Conservation (phyloP, 2,329 filamentous ascomycete species). For the Fusarium temperatum region DNA sequence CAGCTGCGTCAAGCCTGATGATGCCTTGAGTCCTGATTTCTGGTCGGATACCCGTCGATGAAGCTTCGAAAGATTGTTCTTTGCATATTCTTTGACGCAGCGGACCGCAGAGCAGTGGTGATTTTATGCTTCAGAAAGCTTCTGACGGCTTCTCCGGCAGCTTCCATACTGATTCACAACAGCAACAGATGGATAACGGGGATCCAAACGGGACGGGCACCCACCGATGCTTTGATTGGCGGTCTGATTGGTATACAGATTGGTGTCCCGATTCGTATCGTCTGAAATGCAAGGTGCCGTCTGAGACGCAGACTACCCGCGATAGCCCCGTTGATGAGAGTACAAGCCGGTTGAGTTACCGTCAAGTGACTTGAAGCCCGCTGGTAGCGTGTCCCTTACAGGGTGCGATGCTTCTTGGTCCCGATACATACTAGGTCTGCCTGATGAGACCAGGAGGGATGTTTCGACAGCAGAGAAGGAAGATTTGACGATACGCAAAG, state of each 20-base stretch:
- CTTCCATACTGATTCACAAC: constrained; percentile 35
- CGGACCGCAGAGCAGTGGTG: constrained; percentile 33
- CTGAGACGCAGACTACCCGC: constrained; percentile 40
- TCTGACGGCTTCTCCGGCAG: constrained; percentile 22
- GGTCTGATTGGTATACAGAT: constrained; percentile 26
- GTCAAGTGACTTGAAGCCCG: constrained; percentile 38
- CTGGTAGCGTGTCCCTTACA: constrained; percentile 38
- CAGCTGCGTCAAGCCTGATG: constrained; percentile 19
- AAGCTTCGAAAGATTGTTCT: constrained; percentile 38
- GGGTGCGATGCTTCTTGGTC: constrained; percentile 35
- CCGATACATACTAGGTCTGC: constrained; percentile 33
- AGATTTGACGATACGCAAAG: constrained; percentile 37
- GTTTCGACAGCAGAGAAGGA: constrained; percentile 22
- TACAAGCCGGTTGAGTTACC: constrained; percentile 39
- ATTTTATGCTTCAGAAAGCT: constrained; percentile 28
- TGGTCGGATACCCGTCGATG: constrained; percentile 24
- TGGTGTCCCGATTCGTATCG: constrained; percentile 39
- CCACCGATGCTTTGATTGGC: constrained; percentile 30
- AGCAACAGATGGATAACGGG: constrained; percentile 25
- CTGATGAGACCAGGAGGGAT: constrained; percentile 38
- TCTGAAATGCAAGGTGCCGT: constrained; percentile 44
- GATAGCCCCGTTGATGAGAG: constrained; percentile 38
- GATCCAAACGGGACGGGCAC: constrained; percentile 32
- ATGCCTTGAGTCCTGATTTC: constrained; percentile 20
- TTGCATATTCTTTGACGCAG: constrained; percentile 28